Evolutionary conservation across 2,329 filamentous ascomycete species (phyloP).

Genomic region (Trichoderma harzianum): DNA sequence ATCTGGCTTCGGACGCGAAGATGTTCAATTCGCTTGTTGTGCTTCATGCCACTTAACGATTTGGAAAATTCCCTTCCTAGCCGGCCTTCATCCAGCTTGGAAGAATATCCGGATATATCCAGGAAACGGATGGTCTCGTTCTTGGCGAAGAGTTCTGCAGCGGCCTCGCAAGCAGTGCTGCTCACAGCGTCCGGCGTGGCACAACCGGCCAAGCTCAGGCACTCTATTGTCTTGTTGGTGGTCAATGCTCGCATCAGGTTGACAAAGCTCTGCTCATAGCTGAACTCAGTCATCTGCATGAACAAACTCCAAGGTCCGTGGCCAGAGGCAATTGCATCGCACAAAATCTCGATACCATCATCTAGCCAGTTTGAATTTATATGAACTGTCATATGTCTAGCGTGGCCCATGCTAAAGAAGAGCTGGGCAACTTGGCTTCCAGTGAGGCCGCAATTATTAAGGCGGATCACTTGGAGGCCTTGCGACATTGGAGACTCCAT

Average conservation of each 20-base stretch:
- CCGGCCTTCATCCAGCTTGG: slow-evolving; percentile 56
- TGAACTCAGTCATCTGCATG: slow-evolving; percentile 57
- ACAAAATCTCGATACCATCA: slow-evolving; percentile 48
- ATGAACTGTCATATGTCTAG: slow-evolving; percentile 46
- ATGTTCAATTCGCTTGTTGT: slow-evolving; percentile 45
- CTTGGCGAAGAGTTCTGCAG: slow-evolving; percentile 49
- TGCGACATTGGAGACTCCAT: slow-evolving; percentile 39
- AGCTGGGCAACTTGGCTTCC: slow-evolving; percentile 49
- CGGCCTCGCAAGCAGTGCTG: slow-evolving; percentile 44
- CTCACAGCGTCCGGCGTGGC: slow-evolving; percentile 47
- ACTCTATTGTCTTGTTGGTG: slow-evolving; percentile 47
- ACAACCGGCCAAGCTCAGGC: slow-evolving; percentile 53
- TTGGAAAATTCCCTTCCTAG: slow-evolving; percentile 52
- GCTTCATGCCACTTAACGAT: slow-evolving; percentile 45
- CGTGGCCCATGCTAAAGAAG: slow-evolving; percentile 48
- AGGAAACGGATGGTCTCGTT: slow-evolving; percentile 52
- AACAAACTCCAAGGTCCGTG: slow-evolving; percentile 50
- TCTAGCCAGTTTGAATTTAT: slow-evolving; percentile 54
- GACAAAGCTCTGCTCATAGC: slow-evolving; percentile 49
- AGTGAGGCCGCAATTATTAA: slow-evolving; percentile 52
- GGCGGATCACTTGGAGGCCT: slow-evolving; percentile 42
- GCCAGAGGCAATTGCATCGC: slow-evolving; percentile 44
- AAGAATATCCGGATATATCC: slow-evolving; percentile 55
- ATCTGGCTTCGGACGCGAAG: slow-evolving; percentile 56
- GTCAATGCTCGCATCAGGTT: slow-evolving; percentile 49